Evolutionary conservation across 192 early-diverging fungal genomes (phyloP).

Genomic region (Backusella sp.): DNA sequence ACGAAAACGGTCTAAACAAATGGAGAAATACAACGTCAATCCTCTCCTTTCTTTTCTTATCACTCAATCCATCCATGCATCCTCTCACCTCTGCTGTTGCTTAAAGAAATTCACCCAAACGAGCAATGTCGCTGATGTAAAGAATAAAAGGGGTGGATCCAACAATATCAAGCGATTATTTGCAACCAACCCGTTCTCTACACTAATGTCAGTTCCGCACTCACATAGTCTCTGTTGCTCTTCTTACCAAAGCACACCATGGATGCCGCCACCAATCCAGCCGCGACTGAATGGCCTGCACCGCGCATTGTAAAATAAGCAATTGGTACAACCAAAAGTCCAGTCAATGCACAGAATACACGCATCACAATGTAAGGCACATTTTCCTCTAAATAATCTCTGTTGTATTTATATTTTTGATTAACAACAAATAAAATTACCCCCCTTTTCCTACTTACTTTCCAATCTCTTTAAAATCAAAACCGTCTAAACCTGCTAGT

Average conservation of each 20-base stretch:
- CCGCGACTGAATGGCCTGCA: conserved; percentile 72
- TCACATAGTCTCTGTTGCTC: neutral
- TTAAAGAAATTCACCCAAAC: conserved; percentile 91
- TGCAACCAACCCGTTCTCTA: conserved; percentile 87
- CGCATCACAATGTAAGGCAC: conserved; percentile 92
- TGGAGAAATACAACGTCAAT: too few relatives aligned
- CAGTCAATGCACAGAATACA: conserved; percentile 72
- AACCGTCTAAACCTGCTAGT: conserved; percentile 89
- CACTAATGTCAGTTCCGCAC: neutral
- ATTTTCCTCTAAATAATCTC: conserved; percentile 82
- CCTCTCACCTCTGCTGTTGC: conserved; percentile 21
- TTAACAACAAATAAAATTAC: neutral
- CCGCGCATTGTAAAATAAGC: conserved; percentile 82
- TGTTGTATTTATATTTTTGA: conserved; percentile 16
- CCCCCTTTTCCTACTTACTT: conserved; percentile 39
- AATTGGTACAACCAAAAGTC: conserved; percentile 80
- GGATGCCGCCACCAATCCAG: conserved; percentile 73
- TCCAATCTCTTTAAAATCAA: conserved; percentile 93
- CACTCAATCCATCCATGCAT: neutral
- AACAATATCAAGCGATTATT: conserved; percentile 91
- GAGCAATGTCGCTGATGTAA: conserved; percentile 75
- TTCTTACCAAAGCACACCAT: conserved; percentile 80
- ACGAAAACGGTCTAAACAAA: conserved; percentile 59
- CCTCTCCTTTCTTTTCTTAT: neutral
- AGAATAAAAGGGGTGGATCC: conserved; percentile 89